Conservation (phyloP, 2,329 filamentous ascomycete species). For the Phaeoacremonium minimum region DNA sequence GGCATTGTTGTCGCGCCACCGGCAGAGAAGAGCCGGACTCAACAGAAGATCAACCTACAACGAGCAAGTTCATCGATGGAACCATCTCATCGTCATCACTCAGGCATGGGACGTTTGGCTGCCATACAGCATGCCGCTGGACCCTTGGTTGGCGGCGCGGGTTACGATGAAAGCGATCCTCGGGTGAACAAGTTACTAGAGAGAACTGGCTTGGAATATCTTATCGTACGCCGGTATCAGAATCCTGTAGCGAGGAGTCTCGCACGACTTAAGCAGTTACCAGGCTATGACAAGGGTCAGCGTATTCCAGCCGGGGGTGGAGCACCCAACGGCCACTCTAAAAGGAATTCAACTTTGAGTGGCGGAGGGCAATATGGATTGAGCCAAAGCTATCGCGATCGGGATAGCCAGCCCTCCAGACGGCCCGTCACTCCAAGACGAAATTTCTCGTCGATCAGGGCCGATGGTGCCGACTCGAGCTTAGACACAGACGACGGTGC, state of each 20-base stretch:
- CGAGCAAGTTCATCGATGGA: slow-evolving; percentile 70
- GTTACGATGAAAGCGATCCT: slow-evolving; percentile 58
- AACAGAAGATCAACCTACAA: slow-evolving; percentile 73
- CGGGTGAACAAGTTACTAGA: slow-evolving; percentile 63
- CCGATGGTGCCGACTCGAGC: slow-evolving; percentile 28
- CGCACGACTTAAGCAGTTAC: slow-evolving; percentile 45
- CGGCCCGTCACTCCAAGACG: slow-evolving; percentile 8
- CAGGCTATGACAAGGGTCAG: slow-evolving; percentile 44
- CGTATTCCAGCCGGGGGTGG: slow-evolving; percentile 33
- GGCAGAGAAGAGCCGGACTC: slow-evolving; percentile 60
- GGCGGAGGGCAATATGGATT: slow-evolving; percentile 24
- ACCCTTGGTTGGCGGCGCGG: slow-evolving; percentile 46
- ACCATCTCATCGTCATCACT: slow-evolving; percentile 48
- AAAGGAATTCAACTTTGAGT: slow-evolving; percentile 16
- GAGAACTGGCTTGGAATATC: slow-evolving; percentile 67
- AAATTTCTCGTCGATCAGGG: slow-evolving; percentile 8
- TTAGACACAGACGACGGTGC: slow-evolving; percentile 40
- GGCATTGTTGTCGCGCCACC: slow-evolving; percentile 33
- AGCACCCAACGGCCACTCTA: slow-evolving; percentile 15
- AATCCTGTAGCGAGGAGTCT: slow-evolving; percentile 66
- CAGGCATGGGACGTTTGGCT: slow-evolving; percentile 17
- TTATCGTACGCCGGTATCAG: slow-evolving; percentile 68
- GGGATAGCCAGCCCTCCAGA: slow-evolving; percentile 7
- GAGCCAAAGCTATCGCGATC: slow-evolving; percentile 33
- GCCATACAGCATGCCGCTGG: slow-evolving; percentile 34